A percentile compares a stretch with the other conserved stretches of the same genome.
Conservation (phyloP, 75 land plant species). For the Picea sitchensis region DNA sequence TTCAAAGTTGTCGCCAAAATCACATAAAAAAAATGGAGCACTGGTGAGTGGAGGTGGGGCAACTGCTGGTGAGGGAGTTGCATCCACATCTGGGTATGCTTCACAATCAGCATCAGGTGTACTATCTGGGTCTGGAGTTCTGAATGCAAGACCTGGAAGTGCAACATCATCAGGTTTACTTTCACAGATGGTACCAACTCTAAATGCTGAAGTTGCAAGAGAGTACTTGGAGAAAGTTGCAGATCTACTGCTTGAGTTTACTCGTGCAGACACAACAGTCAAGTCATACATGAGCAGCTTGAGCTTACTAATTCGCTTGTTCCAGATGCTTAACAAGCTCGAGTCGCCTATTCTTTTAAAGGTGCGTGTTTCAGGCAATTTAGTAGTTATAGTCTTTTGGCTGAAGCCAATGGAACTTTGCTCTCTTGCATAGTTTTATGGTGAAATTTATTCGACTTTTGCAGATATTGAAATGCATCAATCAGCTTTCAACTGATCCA, state of each 20-base stretch:
- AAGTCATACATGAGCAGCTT: slow-evolving; percentile 88
- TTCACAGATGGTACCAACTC: slow-evolving; percentile 69
- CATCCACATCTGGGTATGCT: slow-evolving; percentile 68
- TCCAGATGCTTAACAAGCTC: slow-evolving; percentile 92
- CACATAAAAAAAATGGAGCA: slow-evolving; percentile 29
- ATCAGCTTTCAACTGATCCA: slow-evolving; percentile 91
- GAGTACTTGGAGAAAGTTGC: slow-evolving; percentile 94
- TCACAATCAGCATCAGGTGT: slow-evolving; percentile 91
- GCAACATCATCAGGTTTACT: slow-evolving; percentile 92
- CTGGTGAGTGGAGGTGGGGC: slow-evolving; percentile 13
- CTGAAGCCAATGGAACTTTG: neutral
- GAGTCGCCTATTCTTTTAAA: slow-evolving; percentile 94
- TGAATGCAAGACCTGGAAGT: slow-evolving; percentile 90
- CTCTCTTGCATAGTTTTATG: neutral
- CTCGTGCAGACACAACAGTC: slow-evolving; percentile 80
- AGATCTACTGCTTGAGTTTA: slow-evolving; percentile 90
- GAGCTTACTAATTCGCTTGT: slow-evolving; percentile 83
- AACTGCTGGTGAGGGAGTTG: slow-evolving; percentile 43
- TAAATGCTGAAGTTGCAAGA: slow-evolving; percentile 87
- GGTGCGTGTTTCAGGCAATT: slow-evolving; percentile 32
- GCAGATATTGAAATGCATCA: slow-evolving; percentile 90
- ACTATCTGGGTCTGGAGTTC: slow-evolving; percentile 90
- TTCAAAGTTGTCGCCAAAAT: slow-evolving; percentile 27
- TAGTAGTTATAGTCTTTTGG: neutral
- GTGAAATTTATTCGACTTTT: neutral